phyloP scores from a whole-genome alignment of 2,329 filamentous ascomycete species.

The Nakataea oryzae region DNA sequence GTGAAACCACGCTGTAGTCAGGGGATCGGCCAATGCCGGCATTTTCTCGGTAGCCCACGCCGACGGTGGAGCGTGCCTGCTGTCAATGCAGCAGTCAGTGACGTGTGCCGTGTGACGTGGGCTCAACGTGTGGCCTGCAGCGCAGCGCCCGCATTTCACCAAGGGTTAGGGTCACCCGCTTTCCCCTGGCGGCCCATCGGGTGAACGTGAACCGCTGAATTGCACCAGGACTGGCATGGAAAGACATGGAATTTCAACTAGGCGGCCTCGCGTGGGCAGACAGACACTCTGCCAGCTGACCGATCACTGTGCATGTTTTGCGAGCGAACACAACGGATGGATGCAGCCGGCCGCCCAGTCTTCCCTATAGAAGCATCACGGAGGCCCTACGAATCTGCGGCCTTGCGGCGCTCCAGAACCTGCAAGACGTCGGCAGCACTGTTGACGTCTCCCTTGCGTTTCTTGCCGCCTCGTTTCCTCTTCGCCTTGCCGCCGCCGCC shows the following conservation, averaged over 20 bases:
- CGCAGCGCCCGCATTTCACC: not conserved
- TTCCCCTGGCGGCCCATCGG: not conserved
- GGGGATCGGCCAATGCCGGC: not conserved
- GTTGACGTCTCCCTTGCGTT: slow-evolving; percentile 69
- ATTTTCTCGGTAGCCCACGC: not conserved
- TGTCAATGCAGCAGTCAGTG: not conserved
- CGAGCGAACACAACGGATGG: not conserved
- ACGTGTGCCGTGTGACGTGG: not conserved
- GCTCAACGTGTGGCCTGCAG: no score
- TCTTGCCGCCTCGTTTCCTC: slow-evolving; percentile 62
- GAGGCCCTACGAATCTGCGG: slow-evolving; percentile 13
- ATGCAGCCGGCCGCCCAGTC: not conserved
- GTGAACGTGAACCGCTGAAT: not conserved
- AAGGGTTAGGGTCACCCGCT: not conserved
- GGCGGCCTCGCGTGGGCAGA: not conserved
- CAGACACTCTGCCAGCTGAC: not conserved
- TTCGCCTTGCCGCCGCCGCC: slow-evolving; percentile 39
- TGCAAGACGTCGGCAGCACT: slow-evolving; percentile 70
- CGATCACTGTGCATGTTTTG: not conserved
- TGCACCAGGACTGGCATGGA: no score
- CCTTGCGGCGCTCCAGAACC: slow-evolving; percentile 56
- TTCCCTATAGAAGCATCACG: not conserved
- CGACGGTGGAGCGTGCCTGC: not conserved
- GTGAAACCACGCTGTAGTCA: not conserved
- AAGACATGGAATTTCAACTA: no score